Conservation (phyloP, 208 protist species). For the Acanthamoeba divionensis region DNA sequence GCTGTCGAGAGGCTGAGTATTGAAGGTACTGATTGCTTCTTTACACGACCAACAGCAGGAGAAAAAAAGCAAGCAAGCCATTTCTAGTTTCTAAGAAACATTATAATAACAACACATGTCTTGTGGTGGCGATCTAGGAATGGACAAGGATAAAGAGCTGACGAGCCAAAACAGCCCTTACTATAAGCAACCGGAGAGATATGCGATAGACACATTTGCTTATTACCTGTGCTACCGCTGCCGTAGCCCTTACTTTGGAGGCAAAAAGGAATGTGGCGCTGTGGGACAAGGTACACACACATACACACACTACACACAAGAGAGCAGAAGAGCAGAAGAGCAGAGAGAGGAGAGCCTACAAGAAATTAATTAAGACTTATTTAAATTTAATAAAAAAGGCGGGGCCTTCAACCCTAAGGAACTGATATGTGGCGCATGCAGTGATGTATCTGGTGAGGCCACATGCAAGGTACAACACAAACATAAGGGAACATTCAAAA, state of each 20-base stretch:
- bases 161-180: neutral
- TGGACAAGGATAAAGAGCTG: neutral
- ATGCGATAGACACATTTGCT: neutral
- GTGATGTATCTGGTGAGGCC: neutral
- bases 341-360: too few species aligned
- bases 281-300: too few species aligned
- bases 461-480: too few species aligned
- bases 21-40: conserved; percentile 27
- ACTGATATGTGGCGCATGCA: conserved; percentile 20
- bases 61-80: too few species aligned
- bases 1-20: neutral
- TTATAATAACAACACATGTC: neutral
- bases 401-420: neutral
- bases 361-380: too few species aligned
- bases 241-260: neutral
- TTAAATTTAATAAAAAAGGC: too few species aligned
- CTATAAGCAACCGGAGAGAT: neutral
- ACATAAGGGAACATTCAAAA: too few species aligned
- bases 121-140: neutral
- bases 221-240: conserved; percentile 15
- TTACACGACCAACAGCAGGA: too few species aligned
- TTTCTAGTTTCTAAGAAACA: neutral
- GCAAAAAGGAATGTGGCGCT: conserved; percentile 36
- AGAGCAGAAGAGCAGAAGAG: too few species aligned
- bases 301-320: too few species aligned